These are phyloP conservation scores for Eremothecium gossypii DNA, from an alignment of 1,139 yeast species.

Conservation along the genomic window DNA sequence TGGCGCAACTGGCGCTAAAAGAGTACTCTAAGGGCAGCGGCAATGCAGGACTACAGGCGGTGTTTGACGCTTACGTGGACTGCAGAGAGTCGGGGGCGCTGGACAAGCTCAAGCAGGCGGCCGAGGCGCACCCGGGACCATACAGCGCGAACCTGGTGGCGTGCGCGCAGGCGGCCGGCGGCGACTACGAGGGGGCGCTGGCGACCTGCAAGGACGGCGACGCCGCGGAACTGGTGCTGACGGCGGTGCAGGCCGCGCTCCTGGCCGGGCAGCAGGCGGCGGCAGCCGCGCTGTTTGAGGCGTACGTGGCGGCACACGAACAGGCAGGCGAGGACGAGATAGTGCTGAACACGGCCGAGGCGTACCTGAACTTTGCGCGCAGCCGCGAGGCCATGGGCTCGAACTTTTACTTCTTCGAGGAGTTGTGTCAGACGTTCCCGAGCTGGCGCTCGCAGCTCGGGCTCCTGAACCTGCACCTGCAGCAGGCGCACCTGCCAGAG, in stretches of 20 bases:
- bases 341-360: conserved; percentile 27
- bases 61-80: conserved; percentile 15
- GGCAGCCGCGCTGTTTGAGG: conserved; percentile 23
- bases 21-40: conserved; percentile 10
- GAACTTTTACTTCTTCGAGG: conserved; percentile 30
- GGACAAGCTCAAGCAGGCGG: conserved; percentile 9
- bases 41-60: conserved; percentile 13
- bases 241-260: conserved; percentile 26
- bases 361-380: conserved; percentile 26
- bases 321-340: conserved; percentile 28
- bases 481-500: conserved; percentile 36
- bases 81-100: conserved; percentile 10
- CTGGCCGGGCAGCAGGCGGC: conserved; percentile 18
- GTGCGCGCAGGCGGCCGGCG: conserved; percentile 21
- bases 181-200: conserved; percentile 19
- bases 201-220: conserved; percentile 25
- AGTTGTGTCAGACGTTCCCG: conserved; percentile 29
- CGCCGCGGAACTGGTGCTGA: conserved; percentile 23
- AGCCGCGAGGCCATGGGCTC: conserved; percentile 25
- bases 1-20: conserved; percentile 18
- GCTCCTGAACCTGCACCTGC: conserved; percentile 33
- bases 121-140: conserved; percentile 13
- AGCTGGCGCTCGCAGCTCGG: conserved; percentile 32
- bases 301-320: conserved; percentile 21
- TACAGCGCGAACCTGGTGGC: conserved; percentile 23